phyloP scores from a whole-genome alignment of 345 rosid genomes.

The Noccaea bulbosa region DNA sequence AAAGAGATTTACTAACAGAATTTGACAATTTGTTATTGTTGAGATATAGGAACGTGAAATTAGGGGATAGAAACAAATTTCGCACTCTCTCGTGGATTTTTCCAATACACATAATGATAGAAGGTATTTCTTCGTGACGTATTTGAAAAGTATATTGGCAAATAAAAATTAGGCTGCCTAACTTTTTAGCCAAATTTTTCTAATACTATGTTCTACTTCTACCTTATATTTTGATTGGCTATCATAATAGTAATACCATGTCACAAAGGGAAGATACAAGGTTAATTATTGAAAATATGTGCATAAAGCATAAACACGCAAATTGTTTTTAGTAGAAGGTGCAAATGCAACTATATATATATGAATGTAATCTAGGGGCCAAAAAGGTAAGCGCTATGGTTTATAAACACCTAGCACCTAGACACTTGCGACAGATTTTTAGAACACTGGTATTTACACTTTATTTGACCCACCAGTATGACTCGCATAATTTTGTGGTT shows the following conservation, averaged over 20 bases:
- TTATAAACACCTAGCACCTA: too few relatives aligned
- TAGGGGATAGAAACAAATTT: not conserved
- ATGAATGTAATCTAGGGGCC: too few relatives aligned
- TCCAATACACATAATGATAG: not conserved
- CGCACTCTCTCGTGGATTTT: not conserved
- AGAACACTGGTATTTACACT: not conserved
- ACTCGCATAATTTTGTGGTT: not conserved
- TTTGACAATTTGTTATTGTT: too few relatives aligned
- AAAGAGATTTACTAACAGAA: too few relatives aligned
- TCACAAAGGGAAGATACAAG: not conserved
- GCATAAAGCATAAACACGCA: too few relatives aligned
- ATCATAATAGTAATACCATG: constrained; percentile 17
- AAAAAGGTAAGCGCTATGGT: too few relatives aligned
- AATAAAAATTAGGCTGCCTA: constrained; percentile 26
- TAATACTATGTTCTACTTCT: constrained; percentile 22
- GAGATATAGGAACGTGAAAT: not conserved
- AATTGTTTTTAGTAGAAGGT: too few relatives aligned
- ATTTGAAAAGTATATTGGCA: not conserved
- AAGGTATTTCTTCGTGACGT: not conserved
- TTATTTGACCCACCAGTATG: not conserved
- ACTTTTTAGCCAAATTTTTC: not conserved
- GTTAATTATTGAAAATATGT: not conserved
- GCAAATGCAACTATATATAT: too few relatives aligned
- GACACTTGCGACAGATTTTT: too few relatives aligned
- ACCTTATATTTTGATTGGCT: constrained; percentile 15